phyloP scores from a whole-genome alignment of 1,139 yeast species.

The Diutina ranongensis region DNA sequence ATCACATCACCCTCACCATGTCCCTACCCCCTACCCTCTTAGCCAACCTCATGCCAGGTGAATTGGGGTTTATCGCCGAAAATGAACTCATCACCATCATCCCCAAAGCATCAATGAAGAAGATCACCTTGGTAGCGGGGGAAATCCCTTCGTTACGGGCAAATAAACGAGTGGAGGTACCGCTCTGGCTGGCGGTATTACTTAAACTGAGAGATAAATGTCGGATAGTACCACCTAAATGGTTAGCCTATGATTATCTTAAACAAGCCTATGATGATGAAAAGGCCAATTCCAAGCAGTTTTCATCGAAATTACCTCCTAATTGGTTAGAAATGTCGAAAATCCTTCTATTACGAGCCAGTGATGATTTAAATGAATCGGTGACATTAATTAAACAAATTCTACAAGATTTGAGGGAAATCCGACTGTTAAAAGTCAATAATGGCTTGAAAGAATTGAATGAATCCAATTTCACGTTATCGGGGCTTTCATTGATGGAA shows the following conservation, averaged over 20 bases:
- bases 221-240: slow-evolving; percentile 73
- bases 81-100: slow-evolving; percentile 61
- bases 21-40: slow-evolving; percentile 9
- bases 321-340: slow-evolving; percentile 81
- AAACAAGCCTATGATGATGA: slow-evolving; percentile 61
- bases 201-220: slow-evolving; percentile 80
- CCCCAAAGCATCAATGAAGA: slow-evolving; percentile 62
- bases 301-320: slow-evolving; percentile 61
- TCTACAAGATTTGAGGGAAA: slow-evolving; percentile 76
- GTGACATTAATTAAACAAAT: slow-evolving; percentile 52
- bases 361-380: slow-evolving; percentile 66
- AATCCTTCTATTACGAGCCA: slow-evolving; percentile 51
- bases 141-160: slow-evolving; percentile 48
- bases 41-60: slow-evolving; percentile 56
- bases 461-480: slow-evolving; percentile 74
- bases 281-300: slow-evolving; percentile 40
- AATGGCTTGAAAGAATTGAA: slow-evolving; percentile 70
- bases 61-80: slow-evolving; percentile 77
- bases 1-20: slow-evolving; percentile 8
- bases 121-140: slow-evolving; percentile 53
- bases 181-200: slow-evolving; percentile 81
- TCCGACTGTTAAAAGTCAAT: slow-evolving; percentile 69
- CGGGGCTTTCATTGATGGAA: slow-evolving; percentile 73
- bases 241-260: slow-evolving; percentile 60
- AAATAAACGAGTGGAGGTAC: slow-evolving; percentile 59